Conservation (phyloP, 2,329 filamentous ascomycete genomes). For the Coniochaeta prunicola region DNA sequence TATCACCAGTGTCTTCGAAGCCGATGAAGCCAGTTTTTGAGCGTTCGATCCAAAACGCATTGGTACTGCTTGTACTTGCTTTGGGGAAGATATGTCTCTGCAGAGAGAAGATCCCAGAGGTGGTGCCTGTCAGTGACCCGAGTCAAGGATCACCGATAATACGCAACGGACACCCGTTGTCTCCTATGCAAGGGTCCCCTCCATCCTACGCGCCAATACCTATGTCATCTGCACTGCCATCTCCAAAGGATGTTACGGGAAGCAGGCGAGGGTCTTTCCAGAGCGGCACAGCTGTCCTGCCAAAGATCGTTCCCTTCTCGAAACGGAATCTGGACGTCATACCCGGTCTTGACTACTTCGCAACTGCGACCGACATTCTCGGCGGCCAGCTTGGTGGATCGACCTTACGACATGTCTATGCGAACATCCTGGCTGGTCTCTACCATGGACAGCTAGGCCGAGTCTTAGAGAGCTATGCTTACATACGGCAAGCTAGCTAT, state of each 20-base stretch:
- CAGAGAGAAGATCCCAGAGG: conserved; percentile 47
- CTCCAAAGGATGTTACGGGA: conserved; percentile 41
- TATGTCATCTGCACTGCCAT: conserved; percentile 42
- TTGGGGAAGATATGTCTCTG: conserved; percentile 73
- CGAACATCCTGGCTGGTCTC: conserved; percentile 74
- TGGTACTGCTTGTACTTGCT: conserved; percentile 77
- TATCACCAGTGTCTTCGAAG: conserved; percentile 20
- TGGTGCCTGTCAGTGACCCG: conserved; percentile 43
- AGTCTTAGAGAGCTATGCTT: conserved; percentile 74
- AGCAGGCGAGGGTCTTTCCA: conserved; percentile 48
- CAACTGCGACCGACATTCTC: conserved; percentile 77
- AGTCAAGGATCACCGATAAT: conserved; percentile 30
- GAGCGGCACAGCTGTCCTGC: conserved; percentile 16
- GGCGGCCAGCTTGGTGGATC: conserved; percentile 73
- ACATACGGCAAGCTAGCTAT: conserved; percentile 49
- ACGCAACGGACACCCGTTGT: conserved; percentile 44
- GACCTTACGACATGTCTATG: conserved; percentile 77
- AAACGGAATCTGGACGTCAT: conserved; percentile 72
- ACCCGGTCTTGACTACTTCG: conserved; percentile 85
- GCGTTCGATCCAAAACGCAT: conserved; percentile 68
- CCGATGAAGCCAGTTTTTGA: conserved; percentile 40
- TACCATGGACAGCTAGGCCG: conserved; percentile 85
- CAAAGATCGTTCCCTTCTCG: conserved; percentile 10
- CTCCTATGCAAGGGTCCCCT: conserved; percentile 49
- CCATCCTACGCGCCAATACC: conserved; percentile 36